Evolutionary conservation across 257 asterid species (phyloP), one percentile per base, ranked within the genome.

Genomic region (Perilla frutescens): DNA sequence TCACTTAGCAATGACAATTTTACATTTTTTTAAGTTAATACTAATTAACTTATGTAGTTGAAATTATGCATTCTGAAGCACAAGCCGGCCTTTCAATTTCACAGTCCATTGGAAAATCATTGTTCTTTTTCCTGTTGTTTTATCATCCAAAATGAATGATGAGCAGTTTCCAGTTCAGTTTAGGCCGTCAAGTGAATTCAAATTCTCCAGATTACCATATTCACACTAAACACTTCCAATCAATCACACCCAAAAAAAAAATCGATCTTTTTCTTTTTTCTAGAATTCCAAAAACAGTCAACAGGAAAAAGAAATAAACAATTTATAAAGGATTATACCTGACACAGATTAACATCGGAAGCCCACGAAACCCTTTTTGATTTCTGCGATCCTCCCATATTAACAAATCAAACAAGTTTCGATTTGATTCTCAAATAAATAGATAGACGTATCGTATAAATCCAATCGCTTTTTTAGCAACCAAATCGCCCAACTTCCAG

Each of bases 281-380:
- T 20, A 41, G 29, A 57, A 55, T 31, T 11, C 11, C 47, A 29
- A 58, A 54, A 64, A 14, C 48, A 53, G 55, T 66, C 62, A 74
- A 69, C 68, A 49, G 36, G 37, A 43, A 67, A 9, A 83, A 64
- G 26, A 53, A 70, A 79, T 50, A 62, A 31, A 45, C 63, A 53
- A 73, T 60, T 79, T 73, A 75, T 79, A 26, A 40, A 66, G 70
- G 40, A 76, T 81, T 62, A 20, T 90, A 94, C 98, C 99, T 94
- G 99, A 94, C 96, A 90, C 72, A 94, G 97, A 85, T 86, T 90
- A 81, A 81, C 92, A 86, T 88, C 98, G 72, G 98, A 80, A 68
- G 99, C 93, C 98, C 97, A 94, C 55, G 88, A 62, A 82, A 94
- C 92, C 85, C 83, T 86, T 86, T 91, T 91, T 81, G 95, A 84